These are phyloP conservation scores for Cylindrotheca closterium DNA, from an alignment of 108 stramenopile species.

Conservation along the genomic window DNA sequence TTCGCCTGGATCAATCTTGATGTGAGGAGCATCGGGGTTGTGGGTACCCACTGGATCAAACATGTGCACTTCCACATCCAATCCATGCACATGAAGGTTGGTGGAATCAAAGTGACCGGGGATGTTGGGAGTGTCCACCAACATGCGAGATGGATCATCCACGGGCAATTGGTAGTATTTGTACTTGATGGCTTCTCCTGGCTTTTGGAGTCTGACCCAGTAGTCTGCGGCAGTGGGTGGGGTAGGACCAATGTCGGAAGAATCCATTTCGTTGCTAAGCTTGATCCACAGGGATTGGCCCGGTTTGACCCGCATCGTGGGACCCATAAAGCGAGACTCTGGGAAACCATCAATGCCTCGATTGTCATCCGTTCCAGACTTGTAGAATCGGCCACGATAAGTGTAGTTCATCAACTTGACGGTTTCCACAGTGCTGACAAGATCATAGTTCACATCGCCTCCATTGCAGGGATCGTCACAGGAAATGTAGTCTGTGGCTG, in stretches of 20 bases:
- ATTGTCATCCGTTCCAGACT: background rate
- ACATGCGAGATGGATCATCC: conserved; percentile 21
- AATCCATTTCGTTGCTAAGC: conserved; percentile 30
- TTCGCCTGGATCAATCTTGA: conserved; percentile 35
- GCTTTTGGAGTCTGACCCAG: conserved; percentile 37
- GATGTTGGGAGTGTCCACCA: conserved; percentile 38
- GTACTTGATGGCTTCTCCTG: conserved; percentile 48
- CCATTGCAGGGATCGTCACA: conserved; percentile 41
- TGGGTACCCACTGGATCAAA: conserved; percentile 52
- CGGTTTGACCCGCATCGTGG: conserved; percentile 42
- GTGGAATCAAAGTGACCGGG: conserved; percentile 42
- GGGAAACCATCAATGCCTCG: background rate
- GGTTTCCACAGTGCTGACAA: conserved; percentile 21
- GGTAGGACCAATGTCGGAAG: background rate
- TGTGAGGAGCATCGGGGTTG: conserved; percentile 36
- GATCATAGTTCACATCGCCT: conserved; percentile 47
- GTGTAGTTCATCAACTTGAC: conserved; percentile 36
- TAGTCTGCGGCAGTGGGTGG: conserved; percentile 24
- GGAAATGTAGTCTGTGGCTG: conserved; percentile 25
- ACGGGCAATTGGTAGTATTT: conserved; percentile 33
- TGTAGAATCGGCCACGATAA: conserved; percentile 35
- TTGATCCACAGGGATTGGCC: conserved; percentile 50
- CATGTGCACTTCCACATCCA: conserved; percentile 52
- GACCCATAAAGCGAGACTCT: conserved; percentile 26
- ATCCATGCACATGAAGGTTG: conserved; percentile 49